These are phyloP conservation scores for Botrytis pseudocinerea DNA, from an alignment of 2,329 filamentous ascomycete species.

Conservation along the genomic window DNA sequence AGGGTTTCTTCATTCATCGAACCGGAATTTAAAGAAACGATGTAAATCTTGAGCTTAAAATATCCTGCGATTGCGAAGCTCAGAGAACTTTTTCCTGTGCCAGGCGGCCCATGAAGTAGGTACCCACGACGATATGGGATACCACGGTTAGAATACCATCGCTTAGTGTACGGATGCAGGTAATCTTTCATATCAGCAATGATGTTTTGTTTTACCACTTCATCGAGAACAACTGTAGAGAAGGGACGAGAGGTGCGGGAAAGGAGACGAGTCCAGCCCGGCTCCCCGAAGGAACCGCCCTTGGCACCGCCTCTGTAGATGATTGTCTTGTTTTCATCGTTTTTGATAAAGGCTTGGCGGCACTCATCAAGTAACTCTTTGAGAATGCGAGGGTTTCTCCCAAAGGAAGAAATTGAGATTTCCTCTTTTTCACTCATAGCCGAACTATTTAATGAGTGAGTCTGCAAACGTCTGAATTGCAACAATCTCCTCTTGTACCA, in stretches of 20 bases:
- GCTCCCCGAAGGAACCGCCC: constrained; percentile 44
- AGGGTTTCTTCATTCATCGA: constrained; percentile 66
- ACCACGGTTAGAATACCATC: constrained; percentile 83
- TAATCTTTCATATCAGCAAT: constrained; percentile 64
- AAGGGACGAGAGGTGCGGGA: constrained; percentile 60
- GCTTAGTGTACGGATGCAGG: constrained; percentile 59
- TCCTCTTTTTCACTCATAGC: constrained; percentile 56
- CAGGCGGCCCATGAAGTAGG: constrained; percentile 76
- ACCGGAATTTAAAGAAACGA: constrained; percentile 56
- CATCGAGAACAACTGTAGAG: constrained; percentile 65
- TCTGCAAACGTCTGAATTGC: constrained; percentile 55
- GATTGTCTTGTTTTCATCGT: constrained; percentile 62
- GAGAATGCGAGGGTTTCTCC: constrained; percentile 59
- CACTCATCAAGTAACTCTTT: constrained; percentile 64
- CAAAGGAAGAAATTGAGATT: constrained; percentile 61
- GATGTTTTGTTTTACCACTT: constrained; percentile 59
- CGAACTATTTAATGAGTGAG: constrained; percentile 46
- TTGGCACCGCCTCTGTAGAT: constrained; percentile 61
- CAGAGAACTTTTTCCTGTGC: constrained; percentile 75
- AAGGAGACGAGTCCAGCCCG: constrained; percentile 61
- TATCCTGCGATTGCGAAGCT: constrained; percentile 69
- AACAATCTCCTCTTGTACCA: constrained; percentile 62
- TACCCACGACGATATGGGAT: constrained; percentile 87
- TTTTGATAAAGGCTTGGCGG: constrained; percentile 54
- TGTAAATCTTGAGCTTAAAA: constrained; percentile 71